phyloP scores from a whole-genome alignment of 1,139 yeast genomes.

The Candida sp. region DNA sequence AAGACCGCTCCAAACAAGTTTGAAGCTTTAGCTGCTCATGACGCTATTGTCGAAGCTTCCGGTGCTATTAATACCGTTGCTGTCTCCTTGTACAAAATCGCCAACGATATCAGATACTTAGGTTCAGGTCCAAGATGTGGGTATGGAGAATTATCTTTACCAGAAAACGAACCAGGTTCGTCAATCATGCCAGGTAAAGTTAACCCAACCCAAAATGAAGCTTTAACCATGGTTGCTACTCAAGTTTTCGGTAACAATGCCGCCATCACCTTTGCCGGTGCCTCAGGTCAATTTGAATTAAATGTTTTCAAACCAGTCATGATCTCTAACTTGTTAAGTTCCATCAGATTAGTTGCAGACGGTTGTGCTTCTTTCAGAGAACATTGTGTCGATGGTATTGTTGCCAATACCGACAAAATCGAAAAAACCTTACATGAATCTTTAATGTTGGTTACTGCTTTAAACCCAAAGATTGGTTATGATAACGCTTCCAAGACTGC shows the following conservation, averaged over 20 bases:
- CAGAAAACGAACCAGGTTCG: slow-evolving; percentile 99
- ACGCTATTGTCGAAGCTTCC: slow-evolving; percentile 94
- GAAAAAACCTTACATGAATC: slow-evolving; percentile 88
- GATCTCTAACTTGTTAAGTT: slow-evolving; percentile 85
- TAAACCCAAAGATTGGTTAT: slow-evolving; percentile 98
- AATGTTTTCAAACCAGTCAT: slow-evolving; percentile 97
- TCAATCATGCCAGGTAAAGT: slow-evolving; percentile 99
- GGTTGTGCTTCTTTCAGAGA: slow-evolving; percentile 86
- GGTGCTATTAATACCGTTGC: slow-evolving; percentile 98
- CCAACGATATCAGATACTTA: slow-evolving; percentile 95
- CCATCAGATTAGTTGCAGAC: slow-evolving; percentile 86
- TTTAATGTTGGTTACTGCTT: slow-evolving; percentile 96
- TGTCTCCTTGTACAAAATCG: slow-evolving; percentile 89
- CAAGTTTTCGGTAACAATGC: slow-evolving; percentile 98
- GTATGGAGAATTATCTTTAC: slow-evolving; percentile 90
- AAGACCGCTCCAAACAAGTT: slow-evolving; percentile 97
- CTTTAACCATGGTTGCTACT: slow-evolving; percentile 95
- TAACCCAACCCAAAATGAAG: slow-evolving; percentile 99
- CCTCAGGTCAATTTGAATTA: slow-evolving; percentile 97
- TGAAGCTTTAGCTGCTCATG: slow-evolving; percentile 99
- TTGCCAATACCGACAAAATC: slow-evolving; percentile 86
- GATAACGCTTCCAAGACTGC: slow-evolving; percentile 97
- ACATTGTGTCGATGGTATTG: slow-evolving; percentile 93
- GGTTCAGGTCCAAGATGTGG: slow-evolving; percentile 99
- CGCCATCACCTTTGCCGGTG: slow-evolving; percentile 95